Evolutionary conservation across 305 asterid species (phyloP).

Genomic region (Fraxinus angustifolia): DNA sequence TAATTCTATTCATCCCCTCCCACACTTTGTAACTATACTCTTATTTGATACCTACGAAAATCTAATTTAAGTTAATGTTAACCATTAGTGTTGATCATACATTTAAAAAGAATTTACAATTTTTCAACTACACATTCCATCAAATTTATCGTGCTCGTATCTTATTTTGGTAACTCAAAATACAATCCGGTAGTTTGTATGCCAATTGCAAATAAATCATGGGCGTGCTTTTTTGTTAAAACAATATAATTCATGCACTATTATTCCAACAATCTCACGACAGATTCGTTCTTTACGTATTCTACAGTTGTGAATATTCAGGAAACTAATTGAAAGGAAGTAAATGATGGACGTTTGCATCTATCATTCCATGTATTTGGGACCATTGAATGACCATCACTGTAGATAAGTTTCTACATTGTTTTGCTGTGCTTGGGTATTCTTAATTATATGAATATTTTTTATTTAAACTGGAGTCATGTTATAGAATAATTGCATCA

Average conservation of each 20-base stretch:
- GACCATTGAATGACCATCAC: neutral
- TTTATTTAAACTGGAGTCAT: neutral
- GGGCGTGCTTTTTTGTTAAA: neutral
- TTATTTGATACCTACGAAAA: too few species aligned
- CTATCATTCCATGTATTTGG: neutral
- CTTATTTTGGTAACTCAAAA: neutral
- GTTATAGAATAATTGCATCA: neutral
- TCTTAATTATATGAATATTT: neutral
- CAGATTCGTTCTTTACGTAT: too few species aligned
- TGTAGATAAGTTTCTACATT: neutral
- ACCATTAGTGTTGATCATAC: too few species aligned
- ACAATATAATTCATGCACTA: neutral
- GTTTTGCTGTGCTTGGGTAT: neutral
- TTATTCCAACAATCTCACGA: neutral
- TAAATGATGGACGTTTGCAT: neutral
- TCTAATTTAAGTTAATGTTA: too few species aligned
- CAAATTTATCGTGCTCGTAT: neutral
- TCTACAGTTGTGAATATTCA: neutral
- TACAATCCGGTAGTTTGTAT: neutral
- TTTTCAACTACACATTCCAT: too few species aligned
- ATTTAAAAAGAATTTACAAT: too few species aligned
- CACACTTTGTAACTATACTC: neutral
- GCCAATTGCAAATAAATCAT: neutral
- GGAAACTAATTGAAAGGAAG: neutral
- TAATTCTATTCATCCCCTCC: neutral